These are phyloP conservation scores for Hippophae gyantsensis DNA, from an alignment of 306 rosid species.

Conservation along the genomic window DNA sequence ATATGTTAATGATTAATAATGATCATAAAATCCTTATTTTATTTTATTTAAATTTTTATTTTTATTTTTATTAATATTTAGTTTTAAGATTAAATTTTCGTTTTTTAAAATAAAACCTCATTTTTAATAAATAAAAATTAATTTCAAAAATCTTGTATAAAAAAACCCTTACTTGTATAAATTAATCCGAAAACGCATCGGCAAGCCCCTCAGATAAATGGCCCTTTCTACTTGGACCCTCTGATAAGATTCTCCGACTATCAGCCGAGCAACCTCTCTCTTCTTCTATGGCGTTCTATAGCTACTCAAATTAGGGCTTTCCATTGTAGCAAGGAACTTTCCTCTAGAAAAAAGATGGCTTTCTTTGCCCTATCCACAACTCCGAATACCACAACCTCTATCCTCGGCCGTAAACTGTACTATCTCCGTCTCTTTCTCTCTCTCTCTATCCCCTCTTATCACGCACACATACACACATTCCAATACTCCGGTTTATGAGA, in stretches of 20 bases:
- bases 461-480: background rate
- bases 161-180: too few species aligned
- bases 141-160: too few species aligned
- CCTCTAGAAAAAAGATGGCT: conserved; percentile 31
- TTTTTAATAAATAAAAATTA: too few species aligned
- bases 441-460: background rate
- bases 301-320: conserved; percentile 29
- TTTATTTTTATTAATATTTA: too few species aligned
- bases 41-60: too few species aligned
- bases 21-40: too few species aligned
- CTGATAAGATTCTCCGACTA: too few species aligned
- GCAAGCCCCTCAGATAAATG: background rate
- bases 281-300: conserved; percentile 18
- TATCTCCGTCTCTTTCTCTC: background rate
- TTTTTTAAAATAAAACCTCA: too few species aligned
- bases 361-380: conserved; percentile 37
- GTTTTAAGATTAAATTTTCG: too few species aligned
- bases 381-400: conserved; percentile 38
- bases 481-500: background rate
- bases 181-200: too few species aligned
- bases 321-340: background rate
- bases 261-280: conserved; percentile 7
- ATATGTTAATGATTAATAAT: too few species aligned
- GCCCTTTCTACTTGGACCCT: background rate
- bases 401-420: conserved; percentile 50